phyloP scores from a whole-genome alignment of 176 grass and related monocot species.

The Triticum timopheevii region DNA sequence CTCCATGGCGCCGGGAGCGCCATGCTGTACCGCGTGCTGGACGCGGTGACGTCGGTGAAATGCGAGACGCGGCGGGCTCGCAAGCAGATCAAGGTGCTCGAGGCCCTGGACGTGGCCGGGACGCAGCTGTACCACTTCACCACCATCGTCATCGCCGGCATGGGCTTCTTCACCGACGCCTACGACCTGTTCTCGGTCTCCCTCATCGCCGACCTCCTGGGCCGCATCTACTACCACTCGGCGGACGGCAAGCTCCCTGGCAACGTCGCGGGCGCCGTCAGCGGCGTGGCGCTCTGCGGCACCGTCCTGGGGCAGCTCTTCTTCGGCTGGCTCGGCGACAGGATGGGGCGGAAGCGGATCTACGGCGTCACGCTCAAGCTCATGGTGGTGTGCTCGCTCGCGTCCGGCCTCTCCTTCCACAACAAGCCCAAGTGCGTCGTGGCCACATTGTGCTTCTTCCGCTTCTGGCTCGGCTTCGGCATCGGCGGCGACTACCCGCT shows the following conservation, averaged over 20 bases:
- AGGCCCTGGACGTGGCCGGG: neutral
- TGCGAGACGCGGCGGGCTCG: neutral
- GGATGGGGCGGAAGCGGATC: conserved; percentile 16
- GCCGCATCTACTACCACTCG: neutral
- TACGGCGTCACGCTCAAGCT: neutral
- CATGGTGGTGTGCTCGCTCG: conserved; percentile 6
- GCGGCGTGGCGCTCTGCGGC: neutral
- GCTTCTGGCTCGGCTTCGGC: neutral
- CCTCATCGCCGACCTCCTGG: neutral
- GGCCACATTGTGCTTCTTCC: neutral
- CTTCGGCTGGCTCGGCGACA: conserved; percentile 94
- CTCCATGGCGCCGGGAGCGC: neutral
- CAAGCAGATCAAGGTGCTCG: neutral
- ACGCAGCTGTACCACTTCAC: conserved; percentile 11
- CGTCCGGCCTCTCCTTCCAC: conserved; percentile 2
- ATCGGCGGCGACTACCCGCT: neutral
- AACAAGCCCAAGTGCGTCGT: neutral
- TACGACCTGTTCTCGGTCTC: conserved; percentile 70
- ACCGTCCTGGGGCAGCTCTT: conserved; percentile 47
- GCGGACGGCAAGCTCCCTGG: neutral
- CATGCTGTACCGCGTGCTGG: neutral
- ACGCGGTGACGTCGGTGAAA: neutral
- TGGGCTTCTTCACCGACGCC: conserved; percentile 93
- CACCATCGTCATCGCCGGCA: conserved; percentile 68
- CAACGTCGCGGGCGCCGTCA: neutral